Evolutionary conservation across 192 early-diverging fungal genomes (phyloP).

Genomic region (Rhizoclosmatium sp.): DNA sequence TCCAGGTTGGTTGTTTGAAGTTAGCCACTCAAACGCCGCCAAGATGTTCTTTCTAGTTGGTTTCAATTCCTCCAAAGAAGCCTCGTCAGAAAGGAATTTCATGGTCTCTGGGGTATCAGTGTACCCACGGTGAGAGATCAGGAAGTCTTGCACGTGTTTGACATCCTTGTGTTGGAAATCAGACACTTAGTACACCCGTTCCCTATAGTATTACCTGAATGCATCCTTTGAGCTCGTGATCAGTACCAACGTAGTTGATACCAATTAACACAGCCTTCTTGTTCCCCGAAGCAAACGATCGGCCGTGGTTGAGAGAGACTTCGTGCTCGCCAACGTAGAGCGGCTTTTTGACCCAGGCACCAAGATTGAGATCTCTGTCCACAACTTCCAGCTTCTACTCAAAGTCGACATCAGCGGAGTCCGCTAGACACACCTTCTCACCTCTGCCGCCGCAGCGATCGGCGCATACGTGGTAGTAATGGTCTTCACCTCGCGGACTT

Average conservation of each 20-base stretch:
- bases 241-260: slow-evolving; percentile 63
- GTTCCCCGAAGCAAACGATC: slow-evolving; percentile 14
- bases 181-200: too few relatives aligned
- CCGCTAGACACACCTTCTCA: too few relatives aligned
- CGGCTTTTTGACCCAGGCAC: too few relatives aligned
- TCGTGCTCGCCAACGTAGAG: neutral
- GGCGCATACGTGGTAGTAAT: too few relatives aligned
- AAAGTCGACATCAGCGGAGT: too few relatives aligned
- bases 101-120: slow-evolving; percentile 4
- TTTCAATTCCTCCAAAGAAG: slow-evolving; percentile 34
- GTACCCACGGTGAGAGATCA: slow-evolving; percentile 28
- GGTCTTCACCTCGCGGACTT: too few relatives aligned
- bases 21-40: slow-evolving; percentile 52
- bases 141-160: slow-evolving; percentile 47
- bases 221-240: slow-evolving; percentile 61
- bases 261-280: slow-evolving; percentile 62
- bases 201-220: slow-evolving; percentile 25
- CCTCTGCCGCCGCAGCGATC: too few relatives aligned
- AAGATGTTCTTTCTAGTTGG: slow-evolving; percentile 55
- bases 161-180: slow-evolving; percentile 41
- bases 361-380: too few relatives aligned
- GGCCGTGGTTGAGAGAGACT: slow-evolving; percentile 12
- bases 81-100: slow-evolving; percentile 56
- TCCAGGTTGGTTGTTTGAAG: slow-evolving; percentile 44
- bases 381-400: too few relatives aligned